Conservation (phyloP, 2,329 filamentous ascomycete species). For the Pseudogymnoascus pannorum region DNA sequence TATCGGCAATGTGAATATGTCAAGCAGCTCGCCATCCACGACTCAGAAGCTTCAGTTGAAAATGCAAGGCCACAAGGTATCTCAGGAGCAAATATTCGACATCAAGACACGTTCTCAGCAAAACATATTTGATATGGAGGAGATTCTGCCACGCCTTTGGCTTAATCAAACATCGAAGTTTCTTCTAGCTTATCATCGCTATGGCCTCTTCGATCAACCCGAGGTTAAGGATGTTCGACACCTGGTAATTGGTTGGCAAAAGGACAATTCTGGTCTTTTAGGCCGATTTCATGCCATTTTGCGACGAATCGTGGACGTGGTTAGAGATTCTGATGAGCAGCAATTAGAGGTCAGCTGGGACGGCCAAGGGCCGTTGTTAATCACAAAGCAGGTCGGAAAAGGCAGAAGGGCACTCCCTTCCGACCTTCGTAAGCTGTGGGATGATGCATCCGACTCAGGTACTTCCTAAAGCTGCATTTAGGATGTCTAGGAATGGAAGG, state of each 20-base stretch:
- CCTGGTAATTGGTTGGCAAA: constrained; percentile 18
- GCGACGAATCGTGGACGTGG: constrained; percentile 19
- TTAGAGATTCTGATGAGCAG: constrained; percentile 15
- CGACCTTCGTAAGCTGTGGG: constrained; percentile 13
- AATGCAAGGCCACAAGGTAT: constrained; percentile 30
- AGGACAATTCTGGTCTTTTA: constrained; percentile 12
- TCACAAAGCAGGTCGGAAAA: constrained; percentile 19
- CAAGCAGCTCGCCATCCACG: constrained; percentile 33
- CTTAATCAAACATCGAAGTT: constrained; percentile 42
- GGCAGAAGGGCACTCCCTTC: constrained; percentile 19
- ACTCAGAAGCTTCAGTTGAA: constrained; percentile 26
- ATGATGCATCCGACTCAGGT: no score
- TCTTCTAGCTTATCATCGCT: constrained; percentile 41
- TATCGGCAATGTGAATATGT: constrained; percentile 25
- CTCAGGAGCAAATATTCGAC: constrained; percentile 24
- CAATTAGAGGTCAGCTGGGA: constrained; percentile 20
- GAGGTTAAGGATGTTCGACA: constrained; percentile 14
- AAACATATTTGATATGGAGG: constrained; percentile 19
- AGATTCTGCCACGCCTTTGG: constrained; percentile 38
- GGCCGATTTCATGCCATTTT: constrained; percentile 19
- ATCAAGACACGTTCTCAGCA: constrained; percentile 39
- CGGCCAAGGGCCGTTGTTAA: constrained; percentile 15
- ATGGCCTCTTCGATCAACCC: constrained; percentile 31
- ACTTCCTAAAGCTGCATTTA: no score
- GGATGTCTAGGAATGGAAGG: no score